Percentiles rank a stretch among this genome's conserved stretches.
These are phyloP conservation scores for Schoenoplectus tabernaemontani DNA, from an alignment of 202 grass and related monocot species.

Conservation along the genomic window DNA sequence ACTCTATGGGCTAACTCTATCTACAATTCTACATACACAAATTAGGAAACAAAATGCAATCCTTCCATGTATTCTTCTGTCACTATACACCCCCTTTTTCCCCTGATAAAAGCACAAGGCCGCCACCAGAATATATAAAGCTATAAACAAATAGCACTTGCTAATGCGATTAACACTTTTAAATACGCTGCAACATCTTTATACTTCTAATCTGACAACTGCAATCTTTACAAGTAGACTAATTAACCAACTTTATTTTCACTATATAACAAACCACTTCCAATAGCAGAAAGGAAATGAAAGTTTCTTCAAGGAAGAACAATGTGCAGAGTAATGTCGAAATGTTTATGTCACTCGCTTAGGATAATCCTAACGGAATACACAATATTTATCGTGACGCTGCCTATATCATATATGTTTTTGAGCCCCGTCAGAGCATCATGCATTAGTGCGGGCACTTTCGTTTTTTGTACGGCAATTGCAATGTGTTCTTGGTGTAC, in stretches of 20 bases:
- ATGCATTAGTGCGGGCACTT: background rate
- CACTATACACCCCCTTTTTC: background rate
- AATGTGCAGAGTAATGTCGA: background rate
- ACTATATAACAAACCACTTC: background rate
- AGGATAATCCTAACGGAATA: background rate
- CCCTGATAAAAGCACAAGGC: background rate
- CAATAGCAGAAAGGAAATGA: background rate
- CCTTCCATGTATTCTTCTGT: background rate
- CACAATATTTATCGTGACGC: constrained; percentile 3
- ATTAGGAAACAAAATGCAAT: constrained; percentile 1
- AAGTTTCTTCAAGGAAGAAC: background rate
- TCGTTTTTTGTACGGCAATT: background rate
- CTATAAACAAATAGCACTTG: too few species aligned
- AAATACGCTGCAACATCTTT: too few species aligned
- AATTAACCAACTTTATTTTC: background rate
- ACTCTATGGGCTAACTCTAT: too few species aligned
- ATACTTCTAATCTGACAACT: too few species aligned
- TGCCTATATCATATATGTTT: background rate
- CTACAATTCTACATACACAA: too few species aligned
- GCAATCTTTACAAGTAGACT: too few species aligned
- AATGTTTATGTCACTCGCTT: background rate
- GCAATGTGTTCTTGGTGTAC: background rate
- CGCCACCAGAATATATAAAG: background rate
- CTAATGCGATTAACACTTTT: background rate
- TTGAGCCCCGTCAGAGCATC: background rate